Percentiles rank a stretch among this genome's conserved stretches.
Conservation (phyloP, 192 early-diverging fungal species). For the Linderina pennispora region DNA sequence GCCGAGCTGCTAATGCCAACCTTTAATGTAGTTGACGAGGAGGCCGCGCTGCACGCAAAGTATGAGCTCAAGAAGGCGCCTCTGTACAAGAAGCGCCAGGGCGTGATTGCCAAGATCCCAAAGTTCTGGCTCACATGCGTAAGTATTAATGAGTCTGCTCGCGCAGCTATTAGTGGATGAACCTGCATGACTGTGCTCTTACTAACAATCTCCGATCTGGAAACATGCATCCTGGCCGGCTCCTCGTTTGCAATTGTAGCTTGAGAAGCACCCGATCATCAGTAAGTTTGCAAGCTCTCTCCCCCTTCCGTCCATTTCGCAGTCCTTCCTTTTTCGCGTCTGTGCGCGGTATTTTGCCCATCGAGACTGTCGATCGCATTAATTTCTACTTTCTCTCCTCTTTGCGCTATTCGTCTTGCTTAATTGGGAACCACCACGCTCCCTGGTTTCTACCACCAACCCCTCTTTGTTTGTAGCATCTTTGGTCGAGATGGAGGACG, state of each 20-base stretch:
- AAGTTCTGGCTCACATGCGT: constrained; percentile 54
- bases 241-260: constrained; percentile 14
- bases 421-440: too few relatives aligned
- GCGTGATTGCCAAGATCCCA: constrained; percentile 46
- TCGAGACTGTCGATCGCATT: too few relatives aligned
- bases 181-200: not conserved
- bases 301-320: too few relatives aligned
- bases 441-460: too few relatives aligned
- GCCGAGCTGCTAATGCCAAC: too few relatives aligned
- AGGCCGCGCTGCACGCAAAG: constrained; percentile 44
- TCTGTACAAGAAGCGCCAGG: constrained; percentile 51
- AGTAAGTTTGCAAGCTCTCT: too few relatives aligned
- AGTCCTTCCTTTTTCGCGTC: too few relatives aligned
- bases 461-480: constrained; percentile 41
- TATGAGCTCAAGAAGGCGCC: constrained; percentile 44
- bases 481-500: constrained; percentile 45
- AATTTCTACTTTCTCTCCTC: not conserved
- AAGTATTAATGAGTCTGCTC: too few relatives aligned
- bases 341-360: too few relatives aligned
- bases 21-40: constrained; percentile 35
- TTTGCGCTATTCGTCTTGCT: too few relatives aligned
- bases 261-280: constrained; percentile 46
- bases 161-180: not conserved
- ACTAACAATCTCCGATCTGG: not conserved
- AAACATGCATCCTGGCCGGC: too few relatives aligned